Evolutionary conservation across 352 stramenopile species (phyloP).

Genomic region (Globisporangium radiosum): DNA sequence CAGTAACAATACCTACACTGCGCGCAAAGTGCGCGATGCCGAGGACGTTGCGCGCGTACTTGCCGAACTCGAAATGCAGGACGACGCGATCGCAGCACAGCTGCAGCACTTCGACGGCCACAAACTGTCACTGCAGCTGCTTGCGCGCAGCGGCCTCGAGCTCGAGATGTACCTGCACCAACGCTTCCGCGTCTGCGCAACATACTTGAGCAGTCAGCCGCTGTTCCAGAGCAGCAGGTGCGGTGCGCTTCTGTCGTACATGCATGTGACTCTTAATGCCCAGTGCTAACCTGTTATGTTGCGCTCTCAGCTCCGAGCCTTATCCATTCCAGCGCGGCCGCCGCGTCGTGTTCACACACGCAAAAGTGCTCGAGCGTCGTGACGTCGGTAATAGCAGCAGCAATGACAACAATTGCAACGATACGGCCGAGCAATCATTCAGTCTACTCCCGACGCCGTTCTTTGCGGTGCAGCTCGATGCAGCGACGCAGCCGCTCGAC

Average conservation of each 20-base stretch:
- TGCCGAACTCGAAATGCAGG: slow-evolving; percentile 26
- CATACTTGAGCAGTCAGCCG: slow-evolving; percentile 17
- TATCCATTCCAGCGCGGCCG: slow-evolving; percentile 38
- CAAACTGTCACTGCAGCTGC: slow-evolving; percentile 28
- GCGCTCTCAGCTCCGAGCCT: slow-evolving; percentile 8
- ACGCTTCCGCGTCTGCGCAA: slow-evolving; percentile 42
- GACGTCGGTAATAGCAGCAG: slow-evolving; percentile 10
- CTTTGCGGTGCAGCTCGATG: slow-evolving; percentile 25
- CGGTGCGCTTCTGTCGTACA: neutral
- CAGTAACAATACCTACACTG: too few relatives aligned
- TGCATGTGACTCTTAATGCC: neutral
- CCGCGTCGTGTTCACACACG: slow-evolving; percentile 44
- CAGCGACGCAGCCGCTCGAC: slow-evolving; percentile 3
- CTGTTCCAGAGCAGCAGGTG: slow-evolving; percentile 19
- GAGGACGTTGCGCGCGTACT: slow-evolving; percentile 32
- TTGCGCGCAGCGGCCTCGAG: slow-evolving; percentile 13
- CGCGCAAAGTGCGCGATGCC: slow-evolving; percentile 12
- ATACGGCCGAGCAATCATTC: neutral
- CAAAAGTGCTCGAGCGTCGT: slow-evolving; percentile 49
- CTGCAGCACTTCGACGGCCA: slow-evolving; percentile 29
- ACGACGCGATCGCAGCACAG: slow-evolving; percentile 26
- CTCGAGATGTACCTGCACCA: slow-evolving; percentile 54
- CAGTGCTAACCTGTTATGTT: too few relatives aligned
- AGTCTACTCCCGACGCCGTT: slow-evolving; percentile 34
- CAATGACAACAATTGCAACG: neutral